These are phyloP conservation scores for Xylaria sp. DNA, from an alignment of 2,329 filamentous ascomycete genomes.

Conservation along the genomic window DNA sequence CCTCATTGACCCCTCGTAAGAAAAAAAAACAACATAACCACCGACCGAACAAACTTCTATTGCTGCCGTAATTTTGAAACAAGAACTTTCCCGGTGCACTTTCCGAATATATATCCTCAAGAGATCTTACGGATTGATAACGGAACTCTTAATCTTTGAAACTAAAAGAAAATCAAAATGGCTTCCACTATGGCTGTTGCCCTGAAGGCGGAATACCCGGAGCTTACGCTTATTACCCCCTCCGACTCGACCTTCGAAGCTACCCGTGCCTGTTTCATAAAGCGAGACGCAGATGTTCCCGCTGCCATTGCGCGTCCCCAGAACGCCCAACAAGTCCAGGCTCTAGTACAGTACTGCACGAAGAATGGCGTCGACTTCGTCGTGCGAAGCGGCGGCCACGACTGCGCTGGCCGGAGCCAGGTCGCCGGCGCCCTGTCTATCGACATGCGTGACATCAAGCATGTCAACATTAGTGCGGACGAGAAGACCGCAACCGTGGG, in stretches of 20 bases:
- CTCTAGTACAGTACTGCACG: slow-evolving; percentile 38
- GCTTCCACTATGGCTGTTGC: slow-evolving; percentile 7
- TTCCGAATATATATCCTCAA: background rate
- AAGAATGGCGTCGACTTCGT: slow-evolving; percentile 42
- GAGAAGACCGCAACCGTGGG: slow-evolving; percentile 50
- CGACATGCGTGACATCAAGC: slow-evolving; percentile 53
- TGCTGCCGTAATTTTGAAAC: too few relatives aligned
- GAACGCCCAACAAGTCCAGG: slow-evolving; percentile 38
- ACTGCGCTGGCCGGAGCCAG: slow-evolving; percentile 50
- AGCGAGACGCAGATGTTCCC: slow-evolving; percentile 28
- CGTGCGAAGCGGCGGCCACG: slow-evolving; percentile 52
- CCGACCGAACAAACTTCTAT: background rate
- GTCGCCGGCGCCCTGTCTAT: slow-evolving; percentile 50
- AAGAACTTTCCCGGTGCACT: background rate
- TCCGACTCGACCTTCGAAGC: slow-evolving; percentile 38
- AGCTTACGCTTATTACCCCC: slow-evolving; percentile 22
- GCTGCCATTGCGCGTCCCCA: slow-evolving; percentile 42
- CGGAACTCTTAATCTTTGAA: background rate
- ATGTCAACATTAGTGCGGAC: slow-evolving; percentile 46
- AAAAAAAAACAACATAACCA: background rate
- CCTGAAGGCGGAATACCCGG: slow-evolving; percentile 9
- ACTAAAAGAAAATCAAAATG: slow-evolving; percentile 2
- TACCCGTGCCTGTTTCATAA: slow-evolving; percentile 35
- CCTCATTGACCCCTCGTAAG: background rate
- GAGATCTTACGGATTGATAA: background rate